These are phyloP conservation scores for Neckera pumila DNA, from an alignment of 225 moss, liverwort and hornwort genomes.

Conservation along the genomic window DNA sequence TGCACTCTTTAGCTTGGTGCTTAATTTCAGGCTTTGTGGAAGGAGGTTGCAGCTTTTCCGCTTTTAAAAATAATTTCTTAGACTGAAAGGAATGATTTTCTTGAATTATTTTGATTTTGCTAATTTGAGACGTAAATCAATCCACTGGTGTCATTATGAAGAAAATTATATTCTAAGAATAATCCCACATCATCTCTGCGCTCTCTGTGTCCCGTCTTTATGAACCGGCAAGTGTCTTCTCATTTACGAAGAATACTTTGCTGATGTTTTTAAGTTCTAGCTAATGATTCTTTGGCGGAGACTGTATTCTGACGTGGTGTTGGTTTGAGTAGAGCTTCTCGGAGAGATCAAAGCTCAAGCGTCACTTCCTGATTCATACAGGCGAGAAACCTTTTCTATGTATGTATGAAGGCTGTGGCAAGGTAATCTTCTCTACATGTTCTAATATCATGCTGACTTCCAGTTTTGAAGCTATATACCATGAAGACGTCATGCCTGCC, in stretches of 20 bases:
- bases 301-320: not conserved
- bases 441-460: not conserved
- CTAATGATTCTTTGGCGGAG: not conserved
- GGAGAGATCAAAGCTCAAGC: constrained; percentile 91
- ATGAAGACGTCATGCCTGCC: not conserved
- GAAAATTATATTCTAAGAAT: not conserved
- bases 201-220: not conserved
- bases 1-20: not conserved
- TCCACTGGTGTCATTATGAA: not conserved
- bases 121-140: not conserved
- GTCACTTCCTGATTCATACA: constrained; percentile 94
- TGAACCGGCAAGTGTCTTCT: not conserved
- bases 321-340: constrained; percentile 76
- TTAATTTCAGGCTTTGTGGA: not conserved
- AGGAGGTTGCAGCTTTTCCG: not conserved
- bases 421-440: constrained; percentile 30
- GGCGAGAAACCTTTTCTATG: constrained; percentile 95
- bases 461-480: not conserved
- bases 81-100: not conserved
- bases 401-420: constrained; percentile 85
- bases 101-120: not conserved
- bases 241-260: not conserved
- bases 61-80: not conserved
- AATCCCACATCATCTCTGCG: not conserved
- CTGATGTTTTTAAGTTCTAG: not conserved